phyloP scores from a whole-genome alignment of 2,329 filamentous ascomycete genomes.

The Dichotomopilus funicola region DNA sequence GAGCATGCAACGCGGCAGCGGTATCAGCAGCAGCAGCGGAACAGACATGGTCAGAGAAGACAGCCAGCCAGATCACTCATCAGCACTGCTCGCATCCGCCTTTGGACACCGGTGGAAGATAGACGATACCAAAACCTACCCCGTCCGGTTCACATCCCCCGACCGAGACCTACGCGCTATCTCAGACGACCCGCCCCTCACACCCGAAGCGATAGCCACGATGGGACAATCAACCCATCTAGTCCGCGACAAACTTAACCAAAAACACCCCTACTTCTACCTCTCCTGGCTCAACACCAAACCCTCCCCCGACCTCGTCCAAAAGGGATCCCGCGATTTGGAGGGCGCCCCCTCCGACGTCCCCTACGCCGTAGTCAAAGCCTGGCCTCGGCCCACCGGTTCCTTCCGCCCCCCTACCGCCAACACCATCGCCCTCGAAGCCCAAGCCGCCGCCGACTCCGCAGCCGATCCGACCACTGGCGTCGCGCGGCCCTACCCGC shows the following conservation, averaged over 20 bases:
- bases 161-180: constrained; percentile 24
- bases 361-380: constrained; percentile 43
- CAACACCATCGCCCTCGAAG: constrained; percentile 20
- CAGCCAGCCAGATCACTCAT: constrained; percentile 36
- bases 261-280: constrained; percentile 36
- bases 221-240: constrained; percentile 26
- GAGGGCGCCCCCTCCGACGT: constrained; percentile 36
- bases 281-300: constrained; percentile 37
- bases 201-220: constrained; percentile 20
- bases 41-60: background rate
- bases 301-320: constrained; percentile 37
- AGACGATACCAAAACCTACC: constrained; percentile 32
- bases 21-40: no score
- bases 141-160: constrained; percentile 36
- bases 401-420: constrained; percentile 43
- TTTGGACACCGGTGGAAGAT: constrained; percentile 42
- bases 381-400: constrained; percentile 51
- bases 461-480: no score
- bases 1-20: constrained; percentile 28
- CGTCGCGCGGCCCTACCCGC: constrained; percentile 26
- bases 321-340: constrained; percentile 32
- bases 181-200: constrained; percentile 30
- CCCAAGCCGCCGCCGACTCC: constrained; percentile 27
- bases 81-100: constrained; percentile 40
- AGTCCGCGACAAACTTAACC: constrained; percentile 32